phyloP scores from a whole-genome alignment of 192 early-diverging fungal species.

The Diversispora epigaea region DNA sequence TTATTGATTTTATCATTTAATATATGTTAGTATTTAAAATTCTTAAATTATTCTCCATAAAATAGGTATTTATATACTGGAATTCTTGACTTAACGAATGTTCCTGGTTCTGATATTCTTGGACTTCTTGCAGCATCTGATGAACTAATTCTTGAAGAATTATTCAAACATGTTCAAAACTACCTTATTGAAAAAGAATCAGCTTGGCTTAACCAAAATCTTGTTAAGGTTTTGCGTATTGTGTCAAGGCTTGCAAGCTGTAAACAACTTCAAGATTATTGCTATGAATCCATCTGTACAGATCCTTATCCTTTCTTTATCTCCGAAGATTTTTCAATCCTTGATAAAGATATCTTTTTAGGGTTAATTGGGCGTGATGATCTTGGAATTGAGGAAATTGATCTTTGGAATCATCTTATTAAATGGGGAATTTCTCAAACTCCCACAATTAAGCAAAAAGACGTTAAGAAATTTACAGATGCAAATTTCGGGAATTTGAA shows the following conservation, averaged over 20 bases:
- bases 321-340: not conserved
- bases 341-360: conserved; percentile 17
- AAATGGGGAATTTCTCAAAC: conserved; percentile 18
- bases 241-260: not conserved
- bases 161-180: not conserved
- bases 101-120: not conserved
- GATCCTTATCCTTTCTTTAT: conserved; percentile 17
- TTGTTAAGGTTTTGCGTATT: conserved; percentile 2
- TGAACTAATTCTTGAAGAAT: conserved; percentile 27
- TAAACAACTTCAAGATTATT: conserved; percentile 17
- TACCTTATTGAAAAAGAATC: conserved; percentile 21
- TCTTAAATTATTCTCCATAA: not conserved
- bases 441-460: not conserved
- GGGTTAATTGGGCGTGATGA: not conserved
- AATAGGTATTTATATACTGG: conserved; percentile 28
- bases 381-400: conserved; percentile 17
- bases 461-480: not conserved
- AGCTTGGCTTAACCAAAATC: conserved; percentile 8
- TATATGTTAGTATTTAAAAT: not conserved
- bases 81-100: not conserved
- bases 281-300: not conserved
- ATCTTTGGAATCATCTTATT: conserved; percentile 23
- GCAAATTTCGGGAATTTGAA: not conserved
- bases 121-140: conserved; percentile 15
- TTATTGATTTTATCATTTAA: not conserved